phyloP scores from a whole-genome alignment of 805 yeast species.

The Saccharomycopsis synnaedendra region DNA sequence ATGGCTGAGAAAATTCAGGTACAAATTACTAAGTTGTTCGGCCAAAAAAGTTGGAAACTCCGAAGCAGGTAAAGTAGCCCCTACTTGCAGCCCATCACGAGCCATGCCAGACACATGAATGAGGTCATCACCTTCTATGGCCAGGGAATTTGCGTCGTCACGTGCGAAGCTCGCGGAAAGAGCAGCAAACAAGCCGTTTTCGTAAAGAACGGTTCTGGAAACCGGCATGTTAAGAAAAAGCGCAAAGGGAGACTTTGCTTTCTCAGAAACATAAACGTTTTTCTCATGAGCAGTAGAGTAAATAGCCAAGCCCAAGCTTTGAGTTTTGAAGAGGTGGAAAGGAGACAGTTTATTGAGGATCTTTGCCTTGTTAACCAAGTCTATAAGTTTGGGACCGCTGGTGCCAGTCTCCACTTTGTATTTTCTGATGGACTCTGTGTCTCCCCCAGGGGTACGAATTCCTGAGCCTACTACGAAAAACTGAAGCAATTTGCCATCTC shows the following conservation, averaged over 20 bases:
- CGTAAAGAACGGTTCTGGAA: conserved; percentile 25
- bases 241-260: conserved; percentile 49
- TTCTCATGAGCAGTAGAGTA: conserved; percentile 65
- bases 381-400: conserved; percentile 35
- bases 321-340: conserved; percentile 66
- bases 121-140: conserved; percentile 15
- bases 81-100: conserved; percentile 17
- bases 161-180: conserved; percentile 34
- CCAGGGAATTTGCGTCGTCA: conserved; percentile 19
- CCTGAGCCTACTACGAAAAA: conserved; percentile 16
- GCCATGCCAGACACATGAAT: conserved; percentile 22
- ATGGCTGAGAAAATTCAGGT: conserved; percentile 25
- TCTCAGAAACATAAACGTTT: conserved; percentile 39
- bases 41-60: conserved; percentile 28
- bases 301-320: conserved; percentile 28
- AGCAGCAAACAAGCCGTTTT: conserved; percentile 32
- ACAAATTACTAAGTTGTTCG: conserved; percentile 27
- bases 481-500: conserved; percentile 19
- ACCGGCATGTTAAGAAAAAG: conserved; percentile 52
- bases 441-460: conserved; percentile 16
- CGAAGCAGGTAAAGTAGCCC: conserved; percentile 21
- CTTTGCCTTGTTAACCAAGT: conserved; percentile 54
- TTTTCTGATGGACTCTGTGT: conserved; percentile 14
- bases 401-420: conserved; percentile 20
- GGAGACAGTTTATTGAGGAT: conserved; percentile 72